Conservation (phyloP, 306 rosid genomes). For the Inga oerstediana region DNA sequence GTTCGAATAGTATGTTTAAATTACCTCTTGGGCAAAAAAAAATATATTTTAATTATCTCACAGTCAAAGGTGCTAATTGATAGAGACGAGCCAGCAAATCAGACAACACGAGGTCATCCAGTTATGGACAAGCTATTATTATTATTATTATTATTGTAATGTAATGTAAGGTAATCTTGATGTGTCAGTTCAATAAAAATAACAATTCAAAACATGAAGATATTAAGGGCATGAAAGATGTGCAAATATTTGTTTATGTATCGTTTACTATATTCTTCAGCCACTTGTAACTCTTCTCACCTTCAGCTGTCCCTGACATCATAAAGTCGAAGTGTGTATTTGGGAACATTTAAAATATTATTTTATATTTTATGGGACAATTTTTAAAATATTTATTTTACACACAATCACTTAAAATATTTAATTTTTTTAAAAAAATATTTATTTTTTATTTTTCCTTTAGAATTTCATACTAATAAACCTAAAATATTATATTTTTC, state of each 20-base stretch:
- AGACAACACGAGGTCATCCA: not conserved
- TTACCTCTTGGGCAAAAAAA: no score
- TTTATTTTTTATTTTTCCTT: no score
- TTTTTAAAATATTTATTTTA: no score
- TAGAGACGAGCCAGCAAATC: not conserved
- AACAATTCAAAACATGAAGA: not conserved
- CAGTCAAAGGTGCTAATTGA: not conserved
- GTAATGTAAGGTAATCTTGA: not conserved
- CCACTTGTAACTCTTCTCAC: not conserved
- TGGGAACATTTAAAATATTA: no score
- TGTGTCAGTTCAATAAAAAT: not conserved
- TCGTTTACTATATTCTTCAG: not conserved
- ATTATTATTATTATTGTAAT: not conserved
- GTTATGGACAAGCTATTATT: not conserved
- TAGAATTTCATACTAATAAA: no score
- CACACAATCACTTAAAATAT: no score
- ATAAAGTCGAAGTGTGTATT: no score
- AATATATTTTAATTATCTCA: not conserved
- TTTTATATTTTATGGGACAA: no score
- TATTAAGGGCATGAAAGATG: not conserved
- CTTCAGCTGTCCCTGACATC: no score
- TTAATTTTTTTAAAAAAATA: no score
- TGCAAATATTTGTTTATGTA: not conserved
- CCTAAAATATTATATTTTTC: no score
- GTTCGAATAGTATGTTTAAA: not conserved